These are phyloP conservation scores for Pistacia integerrima DNA, from an alignment of 345 rosid species.

Conservation along the genomic window DNA sequence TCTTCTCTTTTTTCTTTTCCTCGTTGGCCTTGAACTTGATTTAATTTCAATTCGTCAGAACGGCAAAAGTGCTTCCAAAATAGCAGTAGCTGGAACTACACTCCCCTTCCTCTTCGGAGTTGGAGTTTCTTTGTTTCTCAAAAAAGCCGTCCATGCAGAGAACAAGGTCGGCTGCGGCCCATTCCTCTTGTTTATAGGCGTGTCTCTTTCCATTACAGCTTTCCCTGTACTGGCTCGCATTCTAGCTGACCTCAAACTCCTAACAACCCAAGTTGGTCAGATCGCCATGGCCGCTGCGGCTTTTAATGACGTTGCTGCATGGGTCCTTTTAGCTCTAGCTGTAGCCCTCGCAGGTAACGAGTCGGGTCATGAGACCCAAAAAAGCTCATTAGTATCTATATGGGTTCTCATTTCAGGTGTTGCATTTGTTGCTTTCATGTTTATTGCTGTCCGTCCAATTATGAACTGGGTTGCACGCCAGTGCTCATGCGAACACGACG, in stretches of 20 bases:
- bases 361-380: not conserved
- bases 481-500: slow-evolving; percentile 32
- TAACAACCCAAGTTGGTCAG: slow-evolving; percentile 52
- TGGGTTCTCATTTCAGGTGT: slow-evolving; percentile 54
- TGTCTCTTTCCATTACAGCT: slow-evolving; percentile 54
- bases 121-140: slow-evolving; percentile 46
- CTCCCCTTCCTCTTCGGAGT: slow-evolving; percentile 55
- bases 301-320: slow-evolving; percentile 50
- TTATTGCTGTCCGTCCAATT: slow-evolving; percentile 16
- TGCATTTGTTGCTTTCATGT: slow-evolving; percentile 47
- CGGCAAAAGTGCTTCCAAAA: slow-evolving; percentile 41
- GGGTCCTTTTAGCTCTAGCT: slow-evolving; percentile 32
- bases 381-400: slow-evolving; percentile 37
- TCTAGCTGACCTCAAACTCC: slow-evolving; percentile 54
- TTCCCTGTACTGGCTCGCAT: slow-evolving; percentile 52
- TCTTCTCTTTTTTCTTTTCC: slow-evolving; percentile 62
- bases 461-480: slow-evolving; percentile 26
- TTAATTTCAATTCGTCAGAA: slow-evolving; percentile 40
- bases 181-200: slow-evolving; percentile 47
- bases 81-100: slow-evolving; percentile 58
- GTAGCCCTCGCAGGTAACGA: slow-evolving; percentile 45
- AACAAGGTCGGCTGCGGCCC: slow-evolving; percentile 22
- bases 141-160: slow-evolving; percentile 30
- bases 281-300: slow-evolving; percentile 59
- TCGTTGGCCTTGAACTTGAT: slow-evolving; percentile 66